Evolutionary conservation across 306 rosid species (phyloP).

Genomic region (Fagus crenata): DNA sequence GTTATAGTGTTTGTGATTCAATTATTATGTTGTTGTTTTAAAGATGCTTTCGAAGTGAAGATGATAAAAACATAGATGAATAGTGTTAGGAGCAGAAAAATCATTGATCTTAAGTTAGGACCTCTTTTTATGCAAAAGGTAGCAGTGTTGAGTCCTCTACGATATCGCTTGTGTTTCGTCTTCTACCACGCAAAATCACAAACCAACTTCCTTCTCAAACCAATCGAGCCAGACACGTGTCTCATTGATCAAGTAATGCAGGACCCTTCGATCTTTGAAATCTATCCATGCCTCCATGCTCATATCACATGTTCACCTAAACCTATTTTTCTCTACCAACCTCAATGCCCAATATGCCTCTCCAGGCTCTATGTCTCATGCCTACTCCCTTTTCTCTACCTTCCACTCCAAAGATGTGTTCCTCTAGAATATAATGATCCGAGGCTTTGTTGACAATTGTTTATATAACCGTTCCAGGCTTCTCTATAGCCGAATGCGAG

Average conservation of each 20-base stretch:
- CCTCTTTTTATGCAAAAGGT: neutral
- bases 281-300: conserved; percentile 38
- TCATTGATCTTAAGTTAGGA: too few relatives aligned
- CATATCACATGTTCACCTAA: conserved; percentile 36
- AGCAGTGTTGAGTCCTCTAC: neutral
- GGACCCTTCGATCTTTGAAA: conserved; percentile 35
- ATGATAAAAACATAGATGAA: too few relatives aligned
- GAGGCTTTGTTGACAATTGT: conserved; percentile 40
- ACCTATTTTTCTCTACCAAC: conserved; percentile 44
- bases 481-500: conserved; percentile 34
- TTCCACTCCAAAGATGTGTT: conserved; percentile 27
- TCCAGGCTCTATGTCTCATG: conserved; percentile 36
- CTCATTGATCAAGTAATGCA: conserved; percentile 29
- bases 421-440: conserved; percentile 46
- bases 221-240: conserved; percentile 23
- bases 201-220: neutral
- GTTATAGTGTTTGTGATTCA: too few relatives aligned
- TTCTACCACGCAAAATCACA: neutral
- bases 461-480: conserved; percentile 19
- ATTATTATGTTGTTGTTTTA: too few relatives aligned
- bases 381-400: conserved; percentile 38
- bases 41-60: too few relatives aligned
- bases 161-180: neutral
- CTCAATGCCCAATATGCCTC: conserved; percentile 40
- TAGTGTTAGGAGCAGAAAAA: too few relatives aligned